These are phyloP conservation scores for Phialophora verrucosa DNA, from an alignment of 2,329 filamentous ascomycete species.

Conservation along the genomic window DNA sequence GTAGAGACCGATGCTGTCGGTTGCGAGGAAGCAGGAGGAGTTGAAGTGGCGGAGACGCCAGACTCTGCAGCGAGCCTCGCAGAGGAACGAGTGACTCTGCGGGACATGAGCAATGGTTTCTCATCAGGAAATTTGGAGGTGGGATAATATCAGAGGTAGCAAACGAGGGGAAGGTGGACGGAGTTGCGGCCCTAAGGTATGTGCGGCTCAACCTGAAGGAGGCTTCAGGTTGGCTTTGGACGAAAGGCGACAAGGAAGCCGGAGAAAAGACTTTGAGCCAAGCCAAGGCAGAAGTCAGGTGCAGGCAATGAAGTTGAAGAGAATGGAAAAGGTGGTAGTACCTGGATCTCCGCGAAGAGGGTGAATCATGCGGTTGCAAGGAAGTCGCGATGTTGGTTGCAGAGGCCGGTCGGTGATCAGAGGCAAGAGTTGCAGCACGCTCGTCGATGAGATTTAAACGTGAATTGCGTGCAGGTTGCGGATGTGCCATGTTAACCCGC, in stretches of 20 bases:
- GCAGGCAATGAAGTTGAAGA: conserved; percentile 26
- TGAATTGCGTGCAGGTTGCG: conserved; percentile 36
- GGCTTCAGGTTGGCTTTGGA: conserved; percentile 19
- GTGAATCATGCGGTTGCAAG: conserved; percentile 42
- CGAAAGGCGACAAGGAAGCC: conserved; percentile 17
- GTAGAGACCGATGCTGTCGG: conserved; percentile 1
- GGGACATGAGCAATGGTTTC: conserved; percentile 78
- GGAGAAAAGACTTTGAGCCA: conserved; percentile 27
- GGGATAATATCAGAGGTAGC: conserved; percentile 21
- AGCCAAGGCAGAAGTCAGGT: conserved; percentile 23
- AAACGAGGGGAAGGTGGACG: conserved; percentile 19
- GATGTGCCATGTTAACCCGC: conserved; percentile 40
- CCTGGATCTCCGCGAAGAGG: conserved; percentile 36
- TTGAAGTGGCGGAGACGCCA: conserved; percentile 50
- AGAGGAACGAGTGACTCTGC: conserved; percentile 94
- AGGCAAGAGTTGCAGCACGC: conserved; percentile 41
- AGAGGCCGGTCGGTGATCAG: conserved; percentile 28
- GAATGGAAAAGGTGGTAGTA: conserved; percentile 23
- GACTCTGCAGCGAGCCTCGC: conserved; percentile 81
- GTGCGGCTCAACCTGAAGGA: conserved; percentile 17
- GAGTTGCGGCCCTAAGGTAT: conserved; percentile 17
- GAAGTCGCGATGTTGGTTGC: conserved; percentile 30
- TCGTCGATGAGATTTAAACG: conserved; percentile 35
- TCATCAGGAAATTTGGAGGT: conserved; percentile 34
- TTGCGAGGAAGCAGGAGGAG: conserved; percentile 33